Evolutionary conservation across 176 grass and related monocot genomes (phyloP).

Genomic region (Neostapfia colusana): DNA sequence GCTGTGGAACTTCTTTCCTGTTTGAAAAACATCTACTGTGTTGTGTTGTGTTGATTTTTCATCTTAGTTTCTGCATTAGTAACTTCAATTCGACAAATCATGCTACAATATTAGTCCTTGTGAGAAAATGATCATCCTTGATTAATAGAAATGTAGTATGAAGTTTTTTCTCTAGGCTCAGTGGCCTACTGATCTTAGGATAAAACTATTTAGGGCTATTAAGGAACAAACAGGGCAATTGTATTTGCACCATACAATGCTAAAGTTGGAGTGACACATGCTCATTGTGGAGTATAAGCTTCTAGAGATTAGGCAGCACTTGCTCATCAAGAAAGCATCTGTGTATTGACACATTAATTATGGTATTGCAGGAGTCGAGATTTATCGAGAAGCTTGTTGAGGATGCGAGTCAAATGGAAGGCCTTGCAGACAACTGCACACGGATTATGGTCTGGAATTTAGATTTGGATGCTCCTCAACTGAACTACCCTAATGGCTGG

Average conservation of each 20-base stretch:
- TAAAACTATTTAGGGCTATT: background rate
- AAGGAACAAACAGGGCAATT: background rate
- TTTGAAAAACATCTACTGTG: conserved; percentile 3
- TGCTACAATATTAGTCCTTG: conserved; percentile 10
- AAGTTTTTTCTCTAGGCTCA: background rate
- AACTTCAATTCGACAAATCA: conserved; percentile 9
- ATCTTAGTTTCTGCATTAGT: conserved; percentile 3
- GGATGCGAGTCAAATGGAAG: conserved; percentile 95
- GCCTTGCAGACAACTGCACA: conserved; percentile 77
- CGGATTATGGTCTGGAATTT: conserved; percentile 82
- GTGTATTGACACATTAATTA: conserved; percentile 32
- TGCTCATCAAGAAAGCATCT: background rate
- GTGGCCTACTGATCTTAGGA: background rate
- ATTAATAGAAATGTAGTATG: background rate
- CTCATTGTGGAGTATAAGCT: conserved; percentile 7
- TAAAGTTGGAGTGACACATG: conserved; percentile 10
- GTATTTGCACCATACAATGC: background rate
- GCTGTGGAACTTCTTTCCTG: conserved; percentile 1
- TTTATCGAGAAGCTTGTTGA: conserved; percentile 89
- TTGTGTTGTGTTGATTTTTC: too few relatives aligned
- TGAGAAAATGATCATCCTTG: conserved; percentile 3
- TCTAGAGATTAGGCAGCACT: conserved; percentile 1
- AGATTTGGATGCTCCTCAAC: conserved; percentile 54
- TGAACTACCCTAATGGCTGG: conserved; percentile 69
- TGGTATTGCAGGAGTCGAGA: conserved; percentile 66